Conservation (phyloP, 768 basidiomycete species). For the Coprinopsis sp. region DNA sequence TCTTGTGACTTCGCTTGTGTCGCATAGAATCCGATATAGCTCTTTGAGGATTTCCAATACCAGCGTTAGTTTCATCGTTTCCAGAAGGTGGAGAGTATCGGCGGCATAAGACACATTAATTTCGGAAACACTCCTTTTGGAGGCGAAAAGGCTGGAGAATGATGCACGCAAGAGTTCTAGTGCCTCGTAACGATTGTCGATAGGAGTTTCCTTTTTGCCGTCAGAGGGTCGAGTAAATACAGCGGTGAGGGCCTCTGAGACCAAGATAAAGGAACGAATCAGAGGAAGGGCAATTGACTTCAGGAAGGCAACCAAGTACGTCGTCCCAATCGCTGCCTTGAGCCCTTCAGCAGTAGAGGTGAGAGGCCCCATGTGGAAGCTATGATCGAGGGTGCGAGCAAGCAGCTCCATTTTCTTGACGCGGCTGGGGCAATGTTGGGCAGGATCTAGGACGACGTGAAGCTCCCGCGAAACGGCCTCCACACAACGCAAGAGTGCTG, state of each 20-base stretch:
- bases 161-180: conserved; percentile 19
- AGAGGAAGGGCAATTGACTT: conserved; percentile 21
- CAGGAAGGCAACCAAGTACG: conserved; percentile 15
- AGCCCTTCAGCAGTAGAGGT: background rate
- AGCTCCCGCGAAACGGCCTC: background rate
- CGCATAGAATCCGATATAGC: background rate
- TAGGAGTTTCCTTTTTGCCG: conserved; percentile 9
- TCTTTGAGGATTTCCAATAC: conserved; percentile 5
- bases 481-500: background rate
- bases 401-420: background rate
- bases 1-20: background rate
- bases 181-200: conserved; percentile 25
- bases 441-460: background rate
- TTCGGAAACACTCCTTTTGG: background rate
- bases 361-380: background rate
- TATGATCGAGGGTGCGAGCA: background rate
- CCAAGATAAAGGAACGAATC: conserved; percentile 24
- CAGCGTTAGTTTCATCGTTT: conserved; percentile 9
- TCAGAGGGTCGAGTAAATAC: conserved; percentile 11
- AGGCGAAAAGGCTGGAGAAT: background rate
- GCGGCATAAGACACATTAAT: background rate
- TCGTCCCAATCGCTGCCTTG: conserved; percentile 7
- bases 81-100: background rate
- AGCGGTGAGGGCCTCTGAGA: conserved; percentile 18
- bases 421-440: background rate